These are phyloP conservation scores for Chlorella sorokiniana DNA, from an alignment of 139 green algal genomes.

Conservation along the genomic window DNA sequence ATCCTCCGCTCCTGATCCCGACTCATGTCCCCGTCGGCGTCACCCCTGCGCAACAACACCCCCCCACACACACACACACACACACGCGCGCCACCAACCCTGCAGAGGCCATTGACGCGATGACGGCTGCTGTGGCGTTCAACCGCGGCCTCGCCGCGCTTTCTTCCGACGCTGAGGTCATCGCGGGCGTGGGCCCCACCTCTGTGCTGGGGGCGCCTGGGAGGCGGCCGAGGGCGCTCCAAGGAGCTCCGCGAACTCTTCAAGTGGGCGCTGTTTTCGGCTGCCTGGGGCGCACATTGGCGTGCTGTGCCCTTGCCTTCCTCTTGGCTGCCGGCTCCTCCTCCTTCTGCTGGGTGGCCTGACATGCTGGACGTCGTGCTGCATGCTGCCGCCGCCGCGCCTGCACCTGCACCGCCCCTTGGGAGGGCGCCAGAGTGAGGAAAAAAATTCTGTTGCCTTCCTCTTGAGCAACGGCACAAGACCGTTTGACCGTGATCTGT, in stretches of 20 bases:
- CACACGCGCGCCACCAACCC: too few species aligned
- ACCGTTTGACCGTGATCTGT: conserved; percentile 9
- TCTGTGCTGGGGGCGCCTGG: conserved; percentile 49
- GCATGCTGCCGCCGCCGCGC: not conserved
- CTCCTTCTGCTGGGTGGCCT: too few species aligned
- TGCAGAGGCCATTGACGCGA: conserved; percentile 21
- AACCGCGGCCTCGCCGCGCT: conserved; percentile 45
- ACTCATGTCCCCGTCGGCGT: not conserved
- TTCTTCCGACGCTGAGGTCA: conserved; percentile 36
- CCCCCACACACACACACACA: not conserved
- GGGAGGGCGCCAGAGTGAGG: conserved; percentile 1
- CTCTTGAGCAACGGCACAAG: conserved; percentile 11
- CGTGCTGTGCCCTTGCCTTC: too few species aligned
- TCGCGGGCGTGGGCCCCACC: conserved; percentile 52
- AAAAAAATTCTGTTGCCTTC: not conserved
- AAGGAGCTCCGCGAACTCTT: conserved; percentile 57
- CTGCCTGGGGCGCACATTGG: too few species aligned
- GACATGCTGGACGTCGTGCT: too few species aligned
- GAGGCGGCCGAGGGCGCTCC: conserved; percentile 33
- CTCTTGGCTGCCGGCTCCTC: too few species aligned
- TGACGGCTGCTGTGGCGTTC: conserved; percentile 17
- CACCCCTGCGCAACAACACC: not conserved
- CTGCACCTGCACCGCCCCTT: not conserved
- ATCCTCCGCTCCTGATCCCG: too few species aligned
- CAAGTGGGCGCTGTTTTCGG: conserved; percentile 50